Base-by-base conservation (phyloP, 2,329 filamentous ascomycete genomes). In the Dryadomyces quercus-mongolicae region DNA sequence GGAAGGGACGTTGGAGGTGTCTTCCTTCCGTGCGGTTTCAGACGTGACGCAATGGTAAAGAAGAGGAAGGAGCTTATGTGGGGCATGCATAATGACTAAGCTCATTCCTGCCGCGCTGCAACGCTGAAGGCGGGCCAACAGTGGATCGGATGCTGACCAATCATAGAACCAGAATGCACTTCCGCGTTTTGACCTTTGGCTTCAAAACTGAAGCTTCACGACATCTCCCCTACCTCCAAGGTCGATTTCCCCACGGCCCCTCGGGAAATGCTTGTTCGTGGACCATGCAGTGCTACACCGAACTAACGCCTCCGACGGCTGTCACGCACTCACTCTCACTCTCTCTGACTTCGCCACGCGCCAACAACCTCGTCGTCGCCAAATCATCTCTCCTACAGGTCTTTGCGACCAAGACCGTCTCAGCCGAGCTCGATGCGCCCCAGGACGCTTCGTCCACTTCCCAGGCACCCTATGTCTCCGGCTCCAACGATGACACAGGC, bases 281-380 rank as follows among this genome's bases (percentile, higher is more conserved):
- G 43, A 58, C 51, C 20, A 97, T 97, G 92, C 92, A 97, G 81
- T 95, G 89, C 77, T 97, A 97, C 73, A 91, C 89, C 66, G 93
- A 98, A 77, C 78, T 98, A 68, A 84, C 89, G 68, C 87, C 92
- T 74, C 91, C 93, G 54, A 94, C 91, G 68, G 91, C 91, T 67
- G 90, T 97, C 71, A 91, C 89, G 64, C 86, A 95, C 72, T 88
- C 91, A 60, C 72, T 96, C 64, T 80, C 76, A 57, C 72, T 95
- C 44, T 81, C 90, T 40, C 90, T 98, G 65, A 77, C 85, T 49
- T 85, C 86, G 49, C 71, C 87, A 51, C 78, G 84, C 60, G 82
- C 86, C 62, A 85, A 80, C 68, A 96, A 97, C 67, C 80, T 98
- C 61, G 75, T 96, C 61, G 83, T 98, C 71, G 90, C 89, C 63